Evolutionary conservation across 805 yeast genomes (phyloP), one percentile per base, ranked within the genome.

Genomic region (Middelhovenomyces tepae): DNA sequence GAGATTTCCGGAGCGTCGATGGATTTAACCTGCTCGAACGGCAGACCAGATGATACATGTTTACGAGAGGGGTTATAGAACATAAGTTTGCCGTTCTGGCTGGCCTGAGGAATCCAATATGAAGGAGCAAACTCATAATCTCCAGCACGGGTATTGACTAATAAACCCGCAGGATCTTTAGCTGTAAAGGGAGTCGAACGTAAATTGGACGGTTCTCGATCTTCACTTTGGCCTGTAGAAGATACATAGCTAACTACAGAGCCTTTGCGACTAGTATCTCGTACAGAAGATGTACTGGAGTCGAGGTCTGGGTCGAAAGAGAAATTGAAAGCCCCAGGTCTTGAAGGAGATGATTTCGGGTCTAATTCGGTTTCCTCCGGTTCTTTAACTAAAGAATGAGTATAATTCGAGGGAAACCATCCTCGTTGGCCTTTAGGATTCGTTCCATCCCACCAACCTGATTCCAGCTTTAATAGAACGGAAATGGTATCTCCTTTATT

Each of bases 391-490:
- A 39, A 65, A 1, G 67, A 52, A 29, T 69, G 64, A 17, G 75
- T 74, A 54, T 69, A 77, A 37, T 69, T 71, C 31, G 69, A 69
- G 11, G 94, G 94, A 59, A 85, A 82, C 94, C 94, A 85, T 45
- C 95, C 95, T 49, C 93, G 65, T 5, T 69, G 69, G 13, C 50
- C 54, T 2, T 59, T 53, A 23, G 54, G 56, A 4, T 50, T 54
- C 11, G 78, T 64, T 7, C 95, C 94, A 53, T 85, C 94, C 91
- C 93, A 83, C 95, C 94, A 85, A 2, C 85, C 82, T 2, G 73
- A 53, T 24, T 68, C 71, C 10, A 73, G 62, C 39, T 78, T 79
- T 10, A 67, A 52, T n/a, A 82, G 50, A 9, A 85, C 91, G 44
- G 78, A 71, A 1, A 85, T 59, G 3, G 79, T 65, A 42, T 81